phyloP scores from a whole-genome alignment of 768 basidiomycete species.

The Kwoniella europaea region DNA sequence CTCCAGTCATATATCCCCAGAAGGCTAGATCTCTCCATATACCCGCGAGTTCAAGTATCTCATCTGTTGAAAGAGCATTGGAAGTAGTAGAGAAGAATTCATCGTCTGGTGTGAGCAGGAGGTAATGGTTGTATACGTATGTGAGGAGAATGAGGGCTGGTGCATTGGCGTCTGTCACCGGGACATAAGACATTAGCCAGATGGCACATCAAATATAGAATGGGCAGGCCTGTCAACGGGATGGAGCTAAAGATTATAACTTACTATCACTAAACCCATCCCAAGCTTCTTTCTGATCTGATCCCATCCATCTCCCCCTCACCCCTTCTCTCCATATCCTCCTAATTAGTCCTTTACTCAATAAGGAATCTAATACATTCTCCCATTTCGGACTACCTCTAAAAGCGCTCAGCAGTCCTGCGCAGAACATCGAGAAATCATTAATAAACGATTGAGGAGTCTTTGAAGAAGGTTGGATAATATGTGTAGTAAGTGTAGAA shows the following conservation, averaged over 20 bases:
- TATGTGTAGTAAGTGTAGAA: conserved; percentile 28
- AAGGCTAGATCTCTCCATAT: conserved; percentile 84
- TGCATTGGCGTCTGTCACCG: conserved; percentile 57
- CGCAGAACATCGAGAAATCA: conserved; percentile 67
- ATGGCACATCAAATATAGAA: too few relatives aligned
- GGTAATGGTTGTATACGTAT: conserved; percentile 79
- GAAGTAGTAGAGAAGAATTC: conserved; percentile 72
- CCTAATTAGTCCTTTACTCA: conserved; percentile 57
- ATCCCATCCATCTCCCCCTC: conserved; percentile 41
- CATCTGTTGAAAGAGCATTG: conserved; percentile 82
- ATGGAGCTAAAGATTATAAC: conserved; percentile 27
- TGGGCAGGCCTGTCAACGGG: too few relatives aligned
- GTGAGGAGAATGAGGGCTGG: conserved; percentile 75
- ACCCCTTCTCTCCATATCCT: conserved; percentile 68
- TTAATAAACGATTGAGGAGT: conserved; percentile 58
- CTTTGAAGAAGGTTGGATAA: conserved; percentile 59
- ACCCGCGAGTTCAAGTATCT: conserved; percentile 74
- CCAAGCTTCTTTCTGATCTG: conserved; percentile 28
- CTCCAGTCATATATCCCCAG: conserved; percentile 71
- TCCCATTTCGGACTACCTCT: conserved; percentile 66
- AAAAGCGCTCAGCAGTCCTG: conserved; percentile 66
- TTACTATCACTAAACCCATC: conserved; percentile 55
- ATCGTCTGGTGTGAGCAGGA: conserved; percentile 93
- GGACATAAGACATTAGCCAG: neutral
- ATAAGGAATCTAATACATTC: conserved; percentile 64